These are phyloP conservation scores for Quercus cerris DNA, from an alignment of 306 rosid species.

Conservation along the genomic window DNA sequence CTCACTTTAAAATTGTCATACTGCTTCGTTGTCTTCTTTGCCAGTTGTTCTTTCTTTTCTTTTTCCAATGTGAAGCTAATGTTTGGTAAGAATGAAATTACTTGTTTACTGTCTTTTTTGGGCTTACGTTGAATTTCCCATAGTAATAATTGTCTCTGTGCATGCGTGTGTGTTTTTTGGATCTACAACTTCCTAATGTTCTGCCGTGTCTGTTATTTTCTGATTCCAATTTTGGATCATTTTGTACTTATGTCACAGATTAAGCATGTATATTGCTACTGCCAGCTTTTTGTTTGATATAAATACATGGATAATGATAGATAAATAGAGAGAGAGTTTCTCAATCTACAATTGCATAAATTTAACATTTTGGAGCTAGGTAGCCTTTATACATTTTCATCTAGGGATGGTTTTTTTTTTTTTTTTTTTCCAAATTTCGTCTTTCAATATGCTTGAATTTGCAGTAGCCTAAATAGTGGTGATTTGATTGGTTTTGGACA, in stretches of 20 bases:
- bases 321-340: background rate
- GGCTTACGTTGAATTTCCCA: background rate
- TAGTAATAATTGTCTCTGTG: background rate
- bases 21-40: no score
- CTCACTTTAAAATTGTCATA: no score
- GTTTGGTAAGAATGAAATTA: background rate
- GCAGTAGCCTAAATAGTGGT: background rate
- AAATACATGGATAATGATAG: background rate
- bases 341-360: no score
- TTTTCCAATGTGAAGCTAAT: background rate
- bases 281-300: background rate
- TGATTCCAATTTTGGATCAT: background rate
- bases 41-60: no score
- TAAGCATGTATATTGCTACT: background rate
- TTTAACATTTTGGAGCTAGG: no score
- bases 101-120: background rate
- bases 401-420: background rate
- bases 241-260: background rate
- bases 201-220: background rate
- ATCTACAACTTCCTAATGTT: background rate
- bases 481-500: background rate
- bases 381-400: background rate
- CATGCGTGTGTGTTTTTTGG: background rate
- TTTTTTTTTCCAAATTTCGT: constrained; percentile 11
- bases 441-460: background rate